Percentiles rank a stretch among this genome's conserved stretches.
Evolutionary conservation across 129 eudicot genomes (phyloP).

Genomic region (Deinandra increscens): DNA sequence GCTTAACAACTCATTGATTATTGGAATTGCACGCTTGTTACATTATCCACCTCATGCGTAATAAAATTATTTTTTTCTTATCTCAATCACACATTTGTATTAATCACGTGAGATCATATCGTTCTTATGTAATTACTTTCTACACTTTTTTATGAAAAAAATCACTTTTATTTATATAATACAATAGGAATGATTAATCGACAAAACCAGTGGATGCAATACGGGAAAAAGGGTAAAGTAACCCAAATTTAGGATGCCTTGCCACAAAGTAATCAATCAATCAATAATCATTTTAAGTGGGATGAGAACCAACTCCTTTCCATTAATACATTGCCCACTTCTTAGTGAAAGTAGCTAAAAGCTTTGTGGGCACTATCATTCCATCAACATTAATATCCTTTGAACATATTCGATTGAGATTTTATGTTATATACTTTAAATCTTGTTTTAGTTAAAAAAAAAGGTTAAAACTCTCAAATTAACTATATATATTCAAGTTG

Average conservation of each 20-base stretch:
- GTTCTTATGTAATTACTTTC: too few species aligned
- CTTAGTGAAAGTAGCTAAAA: conserved; percentile 28
- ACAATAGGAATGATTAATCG: conserved; percentile 29
- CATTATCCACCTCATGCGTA: too few species aligned
- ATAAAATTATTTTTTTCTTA: too few species aligned
- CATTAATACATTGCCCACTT: conserved; percentile 44
- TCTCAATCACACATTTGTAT: too few species aligned
- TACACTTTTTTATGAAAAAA: too few species aligned
- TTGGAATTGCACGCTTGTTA: too few species aligned
- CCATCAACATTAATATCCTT: conserved; percentile 30
- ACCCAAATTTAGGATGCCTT: conserved; percentile 38
- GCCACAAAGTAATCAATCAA: conserved; percentile 32
- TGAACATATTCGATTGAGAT: conserved; percentile 16
- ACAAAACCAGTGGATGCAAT: conserved; percentile 32
- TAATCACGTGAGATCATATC: too few species aligned
- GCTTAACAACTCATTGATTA: too few species aligned
- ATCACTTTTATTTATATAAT: too few species aligned
- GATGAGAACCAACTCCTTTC: conserved; percentile 37
- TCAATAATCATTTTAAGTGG: conserved; percentile 28
- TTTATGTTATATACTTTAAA: too few species aligned
- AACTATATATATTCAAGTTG: background rate
- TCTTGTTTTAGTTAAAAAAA: background rate
- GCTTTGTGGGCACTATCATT: conserved; percentile 46
- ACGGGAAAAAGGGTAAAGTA: conserved; percentile 29
- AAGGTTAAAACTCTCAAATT: background rate